Conservation (phyloP, 75 land plant genomes). For the Sequoiadendron giganteum region DNA sequence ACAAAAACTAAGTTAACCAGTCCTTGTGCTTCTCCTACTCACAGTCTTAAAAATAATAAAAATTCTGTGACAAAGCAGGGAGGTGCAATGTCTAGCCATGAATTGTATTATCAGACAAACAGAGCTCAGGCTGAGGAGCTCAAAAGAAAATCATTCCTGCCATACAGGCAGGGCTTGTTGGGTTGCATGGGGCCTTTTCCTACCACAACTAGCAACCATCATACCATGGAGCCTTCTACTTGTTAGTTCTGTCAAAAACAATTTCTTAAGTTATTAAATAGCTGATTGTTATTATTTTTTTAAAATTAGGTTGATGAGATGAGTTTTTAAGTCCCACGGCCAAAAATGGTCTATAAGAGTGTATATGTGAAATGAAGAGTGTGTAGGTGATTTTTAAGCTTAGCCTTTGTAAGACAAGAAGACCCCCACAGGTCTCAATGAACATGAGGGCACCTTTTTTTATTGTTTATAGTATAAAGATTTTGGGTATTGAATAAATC, state of each 20-base stretch:
- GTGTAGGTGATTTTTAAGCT: no score
- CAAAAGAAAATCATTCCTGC: slow-evolving; percentile 56
- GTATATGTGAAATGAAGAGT: no score
- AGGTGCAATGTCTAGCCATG: slow-evolving; percentile 39
- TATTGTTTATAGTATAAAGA: no score
- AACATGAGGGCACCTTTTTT: no score
- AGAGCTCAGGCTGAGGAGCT: slow-evolving; percentile 55
- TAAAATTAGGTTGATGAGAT: no score
- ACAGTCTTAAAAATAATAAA: background rate
- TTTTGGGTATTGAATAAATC: no score
- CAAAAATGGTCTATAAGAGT: no score
- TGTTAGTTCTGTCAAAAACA: background rate
- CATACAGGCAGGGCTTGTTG: slow-evolving; percentile 58
- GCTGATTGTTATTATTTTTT: background rate
- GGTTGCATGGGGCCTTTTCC: slow-evolving; percentile 59
- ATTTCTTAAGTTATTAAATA: no score
- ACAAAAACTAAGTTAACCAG: slow-evolving; percentile 25
- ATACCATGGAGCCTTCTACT: background rate
- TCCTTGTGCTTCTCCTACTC: slow-evolving; percentile 15
- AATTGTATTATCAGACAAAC: slow-evolving; percentile 52
- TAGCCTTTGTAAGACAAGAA: no score
- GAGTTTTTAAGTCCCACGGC: no score
- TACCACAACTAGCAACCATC: background rate
- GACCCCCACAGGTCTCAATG: no score
- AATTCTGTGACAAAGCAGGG: background rate